Evolutionary conservation across 2,329 filamentous ascomycete species (phyloP), one percentile per base, ranked within the genome.

Genomic region (Byssochlamys sp.): DNA sequence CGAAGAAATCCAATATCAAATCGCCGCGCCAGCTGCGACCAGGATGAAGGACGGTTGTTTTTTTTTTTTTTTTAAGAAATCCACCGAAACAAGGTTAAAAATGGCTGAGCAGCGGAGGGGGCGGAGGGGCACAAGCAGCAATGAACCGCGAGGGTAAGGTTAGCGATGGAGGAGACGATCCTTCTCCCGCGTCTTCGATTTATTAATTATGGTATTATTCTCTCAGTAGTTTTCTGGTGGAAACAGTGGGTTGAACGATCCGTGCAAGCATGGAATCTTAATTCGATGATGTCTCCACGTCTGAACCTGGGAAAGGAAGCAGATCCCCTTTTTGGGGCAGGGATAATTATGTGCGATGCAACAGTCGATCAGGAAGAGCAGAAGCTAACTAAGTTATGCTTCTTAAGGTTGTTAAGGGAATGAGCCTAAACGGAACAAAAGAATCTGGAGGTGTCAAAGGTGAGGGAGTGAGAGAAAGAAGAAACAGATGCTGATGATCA

Each of bases 1-100:
- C 39, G n/a, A 12, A 54, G 54, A 31, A 45, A 55, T 28, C 58
- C 53, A 57, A 60, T 60, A 60, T 60, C 58, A 58, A 57, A 60
- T 60, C 58, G 56, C 39, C 48, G 52, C 52, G 58, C 55, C 53
- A 60, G 55, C 53, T 19, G 39, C 19, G 39, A 45, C 39, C 39
- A 45, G 39, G 39, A 45, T 45, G 39, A 14, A 5, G 39, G 39
- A 14, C n/a, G 39, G 39, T 24, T 14, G n/a, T 19, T 45, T 45
- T 19, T 19, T 19, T 19, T 19, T 19, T 19, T 19, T 19, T 45
- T 45, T 19, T 24, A 45, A 45, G 39, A 45, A 31, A 45, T n/a
- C 39, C 39, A 45, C 39, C n/a, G 19, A 19, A 45, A 45, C 14
- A 45, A 45, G n/a, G 39, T 45, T 45, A 45, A 39, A 51, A 51